A percentile compares a stretch with the other conserved stretches of the same genome.
These are phyloP conservation scores for Exophiala sp. DNA, from an alignment of 2,329 filamentous ascomycete species.

Conservation along the genomic window DNA sequence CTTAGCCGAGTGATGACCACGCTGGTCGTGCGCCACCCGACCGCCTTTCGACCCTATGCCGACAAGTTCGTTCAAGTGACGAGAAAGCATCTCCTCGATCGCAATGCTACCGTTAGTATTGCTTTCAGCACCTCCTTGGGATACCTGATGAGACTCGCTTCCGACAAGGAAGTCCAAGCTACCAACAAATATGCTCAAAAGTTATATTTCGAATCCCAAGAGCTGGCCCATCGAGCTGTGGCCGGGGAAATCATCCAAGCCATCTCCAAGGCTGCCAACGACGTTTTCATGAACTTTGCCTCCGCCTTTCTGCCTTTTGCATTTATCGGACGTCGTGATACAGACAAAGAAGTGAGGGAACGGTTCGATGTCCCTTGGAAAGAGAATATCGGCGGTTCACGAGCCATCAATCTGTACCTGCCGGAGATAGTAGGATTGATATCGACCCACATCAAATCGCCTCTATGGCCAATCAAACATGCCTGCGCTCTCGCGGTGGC, in stretches of 20 bases:
- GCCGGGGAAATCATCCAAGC: conserved; percentile 77
- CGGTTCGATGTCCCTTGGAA: conserved; percentile 82
- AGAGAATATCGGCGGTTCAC: conserved; percentile 78
- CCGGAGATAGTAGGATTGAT: conserved; percentile 70
- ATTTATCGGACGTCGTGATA: conserved; percentile 82
- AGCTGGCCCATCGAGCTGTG: conserved; percentile 66
- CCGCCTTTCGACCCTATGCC: conserved; percentile 68
- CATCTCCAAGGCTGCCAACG: conserved; percentile 78
- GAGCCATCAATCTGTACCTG: conserved; percentile 76
- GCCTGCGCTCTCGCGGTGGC: conserved; percentile 76
- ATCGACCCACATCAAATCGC: conserved; percentile 63
- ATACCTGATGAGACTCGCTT: conserved; percentile 67
- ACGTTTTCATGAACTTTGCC: conserved; percentile 75
- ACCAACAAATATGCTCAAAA: conserved; percentile 54
- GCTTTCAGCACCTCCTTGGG: conserved; percentile 82
- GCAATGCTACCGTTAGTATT: conserved; percentile 87
- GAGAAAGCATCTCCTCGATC: conserved; percentile 76
- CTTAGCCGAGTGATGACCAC: conserved; percentile 80
- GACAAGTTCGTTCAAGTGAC: conserved; percentile 70
- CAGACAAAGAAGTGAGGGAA: conserved; percentile 69
- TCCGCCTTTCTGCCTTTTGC: conserved; percentile 74
- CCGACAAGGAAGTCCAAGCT: conserved; percentile 52
- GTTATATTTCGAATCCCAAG: conserved; percentile 76
- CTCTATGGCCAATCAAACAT: conserved; percentile 87
- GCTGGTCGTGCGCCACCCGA: conserved; percentile 70